These are phyloP conservation scores for Herpetospermum pedunculosum DNA, from an alignment of 306 rosid species.

Conservation along the genomic window DNA sequence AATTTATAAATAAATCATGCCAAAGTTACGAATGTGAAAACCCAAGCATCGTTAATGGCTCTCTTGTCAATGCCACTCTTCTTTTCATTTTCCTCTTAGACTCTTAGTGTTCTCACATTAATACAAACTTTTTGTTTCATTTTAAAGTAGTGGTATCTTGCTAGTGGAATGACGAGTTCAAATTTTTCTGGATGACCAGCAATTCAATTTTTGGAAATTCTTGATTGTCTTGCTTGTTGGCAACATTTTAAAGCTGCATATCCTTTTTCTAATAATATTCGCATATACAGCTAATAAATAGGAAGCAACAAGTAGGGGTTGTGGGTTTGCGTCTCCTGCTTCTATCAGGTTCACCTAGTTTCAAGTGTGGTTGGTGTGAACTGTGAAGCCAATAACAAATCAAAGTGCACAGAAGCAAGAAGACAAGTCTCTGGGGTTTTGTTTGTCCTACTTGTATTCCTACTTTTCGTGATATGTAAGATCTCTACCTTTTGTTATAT, in stretches of 20 bases:
- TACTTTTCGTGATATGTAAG: slow-evolving; percentile 78
- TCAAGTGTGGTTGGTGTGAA: slow-evolving; percentile 99
- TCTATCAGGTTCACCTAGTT: slow-evolving; percentile 43
- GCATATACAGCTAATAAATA: slow-evolving; percentile 51
- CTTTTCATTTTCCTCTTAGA: not conserved
- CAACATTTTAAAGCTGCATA: not conserved
- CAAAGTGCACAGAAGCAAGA: slow-evolving; percentile 39
- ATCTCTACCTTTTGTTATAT: not conserved
- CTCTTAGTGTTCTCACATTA: not conserved
- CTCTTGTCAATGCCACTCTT: not conserved
- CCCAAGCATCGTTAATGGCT: not conserved
- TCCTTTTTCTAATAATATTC: slow-evolving; percentile 34
- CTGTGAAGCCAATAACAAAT: slow-evolving; percentile 89
- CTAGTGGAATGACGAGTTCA: not conserved
- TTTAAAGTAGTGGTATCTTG: not conserved
- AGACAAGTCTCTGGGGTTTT: slow-evolving; percentile 44
- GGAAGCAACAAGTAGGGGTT: slow-evolving; percentile 87
- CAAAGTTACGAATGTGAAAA: not conserved
- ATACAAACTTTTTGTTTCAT: not conserved
- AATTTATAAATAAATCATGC: not conserved
- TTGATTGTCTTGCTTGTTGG: not conserved
- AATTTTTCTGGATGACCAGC: not conserved
- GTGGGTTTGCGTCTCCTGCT: slow-evolving; percentile 70
- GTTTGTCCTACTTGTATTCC: slow-evolving; percentile 48
- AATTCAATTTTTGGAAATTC: not conserved